Conservation (phyloP, 2,329 filamentous ascomycete genomes). For the Harringtonia lauricola region DNA sequence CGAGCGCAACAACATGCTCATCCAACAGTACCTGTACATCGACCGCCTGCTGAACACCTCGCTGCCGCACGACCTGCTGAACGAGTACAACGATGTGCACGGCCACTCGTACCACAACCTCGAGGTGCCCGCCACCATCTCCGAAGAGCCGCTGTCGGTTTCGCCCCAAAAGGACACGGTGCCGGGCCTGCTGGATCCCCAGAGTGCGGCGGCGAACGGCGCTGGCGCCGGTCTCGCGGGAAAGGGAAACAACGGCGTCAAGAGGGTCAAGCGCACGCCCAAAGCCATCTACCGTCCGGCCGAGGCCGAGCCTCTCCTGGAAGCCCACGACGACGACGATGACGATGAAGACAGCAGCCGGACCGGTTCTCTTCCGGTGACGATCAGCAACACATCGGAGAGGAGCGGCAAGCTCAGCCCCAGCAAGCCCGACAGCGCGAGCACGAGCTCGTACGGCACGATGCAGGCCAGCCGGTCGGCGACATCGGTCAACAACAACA, state of each 20-base stretch:
- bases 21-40: constrained; percentile 90
- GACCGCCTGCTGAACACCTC: constrained; percentile 84
- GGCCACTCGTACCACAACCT: constrained; percentile 40
- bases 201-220: background rate
- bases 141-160: constrained; percentile 44
- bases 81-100: constrained; percentile 67
- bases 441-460: constrained; percentile 2
- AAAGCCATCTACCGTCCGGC: constrained; percentile 74
- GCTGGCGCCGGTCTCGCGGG: constrained; percentile 1
- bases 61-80: constrained; percentile 81
- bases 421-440: background rate
- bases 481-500: background rate
- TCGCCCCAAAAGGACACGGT: constrained; percentile 18
- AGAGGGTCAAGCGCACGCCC: constrained; percentile 65
- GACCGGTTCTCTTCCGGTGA: constrained; percentile 27
- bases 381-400: constrained; percentile 23
- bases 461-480: background rate
- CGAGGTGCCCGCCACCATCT: constrained; percentile 62
- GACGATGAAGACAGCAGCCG: constrained; percentile 28
- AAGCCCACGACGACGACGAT: constrained; percentile 27
- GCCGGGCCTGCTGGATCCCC: background rate
- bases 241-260: constrained; percentile 12
- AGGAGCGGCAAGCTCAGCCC: constrained; percentile 1
- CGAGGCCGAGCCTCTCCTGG: constrained; percentile 56
- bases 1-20: constrained; percentile 74